These are phyloP conservation scores for Eragrostis curvula DNA, from an alignment of 176 grass and related monocot species.

Conservation along the genomic window DNA sequence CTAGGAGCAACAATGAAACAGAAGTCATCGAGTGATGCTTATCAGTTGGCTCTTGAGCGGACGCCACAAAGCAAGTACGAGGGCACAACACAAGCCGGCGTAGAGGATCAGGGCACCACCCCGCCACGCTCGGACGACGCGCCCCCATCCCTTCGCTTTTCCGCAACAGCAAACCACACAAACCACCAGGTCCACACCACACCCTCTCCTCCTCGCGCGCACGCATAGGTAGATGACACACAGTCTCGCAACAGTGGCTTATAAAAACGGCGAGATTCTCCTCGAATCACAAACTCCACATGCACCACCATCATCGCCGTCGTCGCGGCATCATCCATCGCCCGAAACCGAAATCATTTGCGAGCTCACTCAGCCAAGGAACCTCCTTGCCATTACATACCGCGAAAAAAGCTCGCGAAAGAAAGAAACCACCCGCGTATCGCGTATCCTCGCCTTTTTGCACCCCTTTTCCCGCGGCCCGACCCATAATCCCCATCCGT, in stretches of 20 bases:
- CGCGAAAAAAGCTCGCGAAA: not conserved
- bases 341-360: too few relatives aligned
- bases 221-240: not conserved
- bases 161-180: slow-evolving; percentile 40
- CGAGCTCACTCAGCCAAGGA: too few relatives aligned
- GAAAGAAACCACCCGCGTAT: not conserved
- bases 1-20: too few relatives aligned
- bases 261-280: slow-evolving; percentile 36
- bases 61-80: too few relatives aligned
- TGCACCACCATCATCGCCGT: not conserved
- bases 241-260: slow-evolving; percentile 9
- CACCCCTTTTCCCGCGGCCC: not conserved
- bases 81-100: too few relatives aligned
- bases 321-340: not conserved
- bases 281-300: slow-evolving; percentile 49
- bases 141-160: slow-evolving; percentile 43
- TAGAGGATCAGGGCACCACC: too few relatives aligned
- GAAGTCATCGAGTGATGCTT: too few relatives aligned
- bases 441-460: slow-evolving; percentile 23
- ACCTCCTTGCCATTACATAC: not conserved
- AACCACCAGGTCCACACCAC: slow-evolving; percentile 13
- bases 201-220: not conserved
- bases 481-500: not conserved
- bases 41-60: too few relatives aligned
- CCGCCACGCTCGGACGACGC: slow-evolving; percentile 23